Evolutionary conservation across 1,284 basidiomycete genomes (phyloP), one percentile per base, ranked within the genome.

Genomic region (Rhodotorula glutinis): DNA sequence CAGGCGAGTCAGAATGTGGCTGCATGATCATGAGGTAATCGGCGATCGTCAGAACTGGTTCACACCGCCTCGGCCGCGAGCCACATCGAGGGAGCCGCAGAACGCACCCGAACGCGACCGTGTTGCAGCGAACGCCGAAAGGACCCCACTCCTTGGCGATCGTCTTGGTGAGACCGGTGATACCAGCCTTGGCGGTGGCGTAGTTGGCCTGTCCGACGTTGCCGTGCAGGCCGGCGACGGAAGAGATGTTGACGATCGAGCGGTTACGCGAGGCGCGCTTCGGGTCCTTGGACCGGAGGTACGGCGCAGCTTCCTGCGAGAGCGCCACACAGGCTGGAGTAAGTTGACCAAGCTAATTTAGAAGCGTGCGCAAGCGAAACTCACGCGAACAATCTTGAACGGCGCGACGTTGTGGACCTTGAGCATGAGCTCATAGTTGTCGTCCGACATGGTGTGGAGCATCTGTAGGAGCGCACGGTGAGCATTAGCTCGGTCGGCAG

Each of bases 131-230:
- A 16, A 92, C 90, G 73, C 87, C 87, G 77, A 88, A 91, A 14
- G 65, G 58, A 60, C 91, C 90, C 90, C 90, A 92, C 78, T 92
- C 90, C 79, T 92, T 92, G 57, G 87, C 87, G 73, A 90, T 86
- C 56, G 66, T 67, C 55, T 67, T 70, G 51, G 89, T 89, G 63
- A 92, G 80, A 41, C 90, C 90, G 61, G 87, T 75, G 44, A 91
- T 85, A 21, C 87, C 89, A 19, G 89, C 81, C 77, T 91, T 91
- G 60, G 88, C 75, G 14, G 70, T 68, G 27, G 73, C 62, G 57
- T 73, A 92, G 81, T 92, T 92, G 49, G 84, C 86, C 78, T 92
- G 91, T 4, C 91, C 91, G 60, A 90, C 86, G 64, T 89, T 90
- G 43, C 89, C 89, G 78, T 91, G 89, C 52, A 91, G 7, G 21